These are phyloP conservation scores for Torulaspora pretoriensis DNA, from an alignment of 1,139 yeast species.

Conservation along the genomic window DNA sequence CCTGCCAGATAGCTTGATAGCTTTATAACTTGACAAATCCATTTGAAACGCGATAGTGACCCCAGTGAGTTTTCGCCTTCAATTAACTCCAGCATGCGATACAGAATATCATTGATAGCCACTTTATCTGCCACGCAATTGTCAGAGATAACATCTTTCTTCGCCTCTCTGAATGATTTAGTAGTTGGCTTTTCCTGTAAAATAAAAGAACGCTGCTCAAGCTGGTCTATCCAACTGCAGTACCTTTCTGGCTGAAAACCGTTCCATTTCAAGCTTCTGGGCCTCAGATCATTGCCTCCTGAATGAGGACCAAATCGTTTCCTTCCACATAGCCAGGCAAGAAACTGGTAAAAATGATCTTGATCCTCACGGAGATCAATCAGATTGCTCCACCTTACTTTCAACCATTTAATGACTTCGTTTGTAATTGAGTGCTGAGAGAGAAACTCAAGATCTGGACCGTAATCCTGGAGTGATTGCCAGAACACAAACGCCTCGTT, in stretches of 20 bases:
- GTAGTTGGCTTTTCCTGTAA: neutral
- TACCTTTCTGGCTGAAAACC: constrained; percentile 6
- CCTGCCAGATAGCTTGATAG: constrained; percentile 13
- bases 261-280: constrained; percentile 1
- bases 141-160: neutral
- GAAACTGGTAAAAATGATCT: constrained; percentile 36
- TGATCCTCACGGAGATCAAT: constrained; percentile 19
- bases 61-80: constrained; percentile 6
- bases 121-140: neutral
- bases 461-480: constrained; percentile 43
- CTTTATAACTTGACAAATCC: constrained; percentile 15
- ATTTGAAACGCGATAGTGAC: constrained; percentile 8
- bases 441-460: constrained; percentile 36
- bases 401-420: constrained; percentile 47
- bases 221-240: constrained; percentile 5
- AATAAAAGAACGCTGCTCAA: constrained; percentile 4
- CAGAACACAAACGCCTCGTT: constrained; percentile 53
- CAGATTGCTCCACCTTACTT: constrained; percentile 42
- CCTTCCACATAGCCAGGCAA: constrained; percentile 45
- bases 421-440: constrained; percentile 23
- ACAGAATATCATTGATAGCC: constrained; percentile 8
- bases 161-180: neutral
- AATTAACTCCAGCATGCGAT: constrained; percentile 10
- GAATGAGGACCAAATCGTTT: neutral
- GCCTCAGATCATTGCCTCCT: neutral